These are phyloP conservation scores for Xerocomus amazonicus DNA, from an alignment of 1,284 basidiomycete species.

Conservation along the genomic window DNA sequence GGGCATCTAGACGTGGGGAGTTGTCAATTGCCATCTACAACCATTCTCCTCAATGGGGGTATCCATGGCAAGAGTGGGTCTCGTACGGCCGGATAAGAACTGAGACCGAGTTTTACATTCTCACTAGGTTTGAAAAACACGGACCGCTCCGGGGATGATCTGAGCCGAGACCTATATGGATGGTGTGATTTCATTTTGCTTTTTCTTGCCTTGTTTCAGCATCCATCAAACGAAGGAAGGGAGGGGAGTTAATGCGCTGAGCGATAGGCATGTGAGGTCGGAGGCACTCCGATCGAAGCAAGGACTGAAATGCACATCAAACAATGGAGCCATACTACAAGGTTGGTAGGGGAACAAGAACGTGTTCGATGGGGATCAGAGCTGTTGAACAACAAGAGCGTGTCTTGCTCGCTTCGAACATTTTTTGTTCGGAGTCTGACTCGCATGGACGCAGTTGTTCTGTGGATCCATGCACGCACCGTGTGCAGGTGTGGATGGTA, in stretches of 20 bases:
- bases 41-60: slow-evolving; percentile 2
- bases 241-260: background rate
- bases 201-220: background rate
- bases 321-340: background rate
- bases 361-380: background rate
- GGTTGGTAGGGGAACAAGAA: background rate
- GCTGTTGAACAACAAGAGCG: background rate
- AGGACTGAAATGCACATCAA: background rate
- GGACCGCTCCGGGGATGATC: background rate
- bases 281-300: slow-evolving; percentile 6
- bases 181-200: background rate
- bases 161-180: background rate
- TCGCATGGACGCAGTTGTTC: background rate
- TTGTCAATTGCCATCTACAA: background rate
- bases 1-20: slow-evolving; percentile 3
- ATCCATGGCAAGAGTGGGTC: background rate
- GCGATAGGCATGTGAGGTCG: slow-evolving; percentile 5
- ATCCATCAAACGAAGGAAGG: no score
- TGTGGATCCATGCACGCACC: background rate
- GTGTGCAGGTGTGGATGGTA: background rate
- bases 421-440: background rate
- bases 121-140: background rate
- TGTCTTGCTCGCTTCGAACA: background rate
- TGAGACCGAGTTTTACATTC: background rate
- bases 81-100: background rate